Conservation (phyloP, 805 yeast species). For the Candida pseudofarinosa region DNA sequence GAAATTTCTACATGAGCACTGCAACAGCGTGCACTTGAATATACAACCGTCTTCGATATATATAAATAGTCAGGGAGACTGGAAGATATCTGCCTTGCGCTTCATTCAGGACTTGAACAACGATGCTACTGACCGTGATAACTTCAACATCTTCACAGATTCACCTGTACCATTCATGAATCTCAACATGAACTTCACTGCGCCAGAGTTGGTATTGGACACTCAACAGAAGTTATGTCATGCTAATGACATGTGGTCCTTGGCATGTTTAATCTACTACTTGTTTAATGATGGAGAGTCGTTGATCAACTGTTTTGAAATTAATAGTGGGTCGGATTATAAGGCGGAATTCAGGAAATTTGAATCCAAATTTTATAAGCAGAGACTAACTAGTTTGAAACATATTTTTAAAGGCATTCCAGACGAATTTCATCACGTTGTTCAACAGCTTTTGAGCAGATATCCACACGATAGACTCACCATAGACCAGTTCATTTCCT, state of each 20-base stretch:
- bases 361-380: constrained; percentile 42
- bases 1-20: constrained; percentile 75
- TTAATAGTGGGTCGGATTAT: constrained; percentile 56
- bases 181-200: constrained; percentile 66
- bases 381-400: constrained; percentile 29
- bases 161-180: constrained; percentile 79
- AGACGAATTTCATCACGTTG: constrained; percentile 42
- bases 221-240: constrained; percentile 49
- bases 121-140: constrained; percentile 48
- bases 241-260: constrained; percentile 77
- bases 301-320: constrained; percentile 36
- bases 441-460: constrained; percentile 53
- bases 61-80: constrained; percentile 81
- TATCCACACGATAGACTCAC: constrained; percentile 54
- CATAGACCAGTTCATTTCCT: constrained; percentile 64
- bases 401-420: constrained; percentile 58
- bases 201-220: constrained; percentile 80
- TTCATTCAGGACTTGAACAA: constrained; percentile 42
- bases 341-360: constrained; percentile 50
- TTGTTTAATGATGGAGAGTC: constrained; percentile 56
- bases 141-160: constrained; percentile 63
- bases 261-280: constrained; percentile 73
- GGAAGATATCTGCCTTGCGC: constrained; percentile 82
- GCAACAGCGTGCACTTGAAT: constrained; percentile 72
- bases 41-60: constrained; percentile 73